Evolutionary conservation across 2,329 filamentous ascomycete species (phyloP).

Genomic region (Chrysoporthe austroafricana): DNA sequence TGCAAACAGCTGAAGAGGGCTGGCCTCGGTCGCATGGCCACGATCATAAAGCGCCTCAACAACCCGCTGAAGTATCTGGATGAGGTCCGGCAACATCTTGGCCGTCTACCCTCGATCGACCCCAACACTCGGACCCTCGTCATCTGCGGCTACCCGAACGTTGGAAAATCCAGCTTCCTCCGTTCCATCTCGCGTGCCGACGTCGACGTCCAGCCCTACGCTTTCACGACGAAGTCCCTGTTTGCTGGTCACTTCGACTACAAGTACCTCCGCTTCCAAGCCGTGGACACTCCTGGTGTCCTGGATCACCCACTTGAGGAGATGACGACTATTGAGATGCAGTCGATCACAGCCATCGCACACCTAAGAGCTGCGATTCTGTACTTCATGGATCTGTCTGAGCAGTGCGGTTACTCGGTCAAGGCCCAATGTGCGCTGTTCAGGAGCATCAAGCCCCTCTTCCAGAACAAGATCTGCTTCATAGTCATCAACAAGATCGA

Average conservation of each 20-base stretch:
- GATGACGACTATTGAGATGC: slow-evolving; percentile 99
- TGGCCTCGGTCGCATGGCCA: slow-evolving; percentile 96
- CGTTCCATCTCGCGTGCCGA: slow-evolving; percentile 91
- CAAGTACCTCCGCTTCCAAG: slow-evolving; percentile 84
- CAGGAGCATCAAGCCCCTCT: slow-evolving; percentile 94
- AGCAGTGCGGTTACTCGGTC: slow-evolving; percentile 95
- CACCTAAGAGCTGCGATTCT: slow-evolving; percentile 93
- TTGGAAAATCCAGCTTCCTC: slow-evolving; percentile 95
- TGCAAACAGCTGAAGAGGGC: slow-evolving; percentile 99
- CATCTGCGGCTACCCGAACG: slow-evolving; percentile 97
- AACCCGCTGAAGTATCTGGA: slow-evolving; percentile 95
- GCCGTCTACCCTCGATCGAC: slow-evolving; percentile 96
- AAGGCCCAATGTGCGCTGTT: slow-evolving; percentile 92
- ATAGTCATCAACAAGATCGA: slow-evolving; percentile 99
- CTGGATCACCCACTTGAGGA: slow-evolving; percentile 96
- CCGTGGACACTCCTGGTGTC: slow-evolving; percentile 93
- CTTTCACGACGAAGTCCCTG: slow-evolving; percentile 96
- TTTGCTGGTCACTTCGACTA: slow-evolving; percentile 99
- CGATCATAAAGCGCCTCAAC: slow-evolving; percentile 91
- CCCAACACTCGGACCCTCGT: slow-evolving; percentile 94
- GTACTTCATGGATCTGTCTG: slow-evolving; percentile 97
- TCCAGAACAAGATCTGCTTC: slow-evolving; percentile 96
- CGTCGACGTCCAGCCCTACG: slow-evolving; percentile 96
- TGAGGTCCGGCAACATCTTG: slow-evolving; percentile 94
- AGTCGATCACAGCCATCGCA: slow-evolving; percentile 95